Percentiles rank a stretch among this genome's conserved stretches.
These are phyloP conservation scores for Corymbia citriodora DNA, from an alignment of 441 rosid genomes.

Conservation along the genomic window DNA sequence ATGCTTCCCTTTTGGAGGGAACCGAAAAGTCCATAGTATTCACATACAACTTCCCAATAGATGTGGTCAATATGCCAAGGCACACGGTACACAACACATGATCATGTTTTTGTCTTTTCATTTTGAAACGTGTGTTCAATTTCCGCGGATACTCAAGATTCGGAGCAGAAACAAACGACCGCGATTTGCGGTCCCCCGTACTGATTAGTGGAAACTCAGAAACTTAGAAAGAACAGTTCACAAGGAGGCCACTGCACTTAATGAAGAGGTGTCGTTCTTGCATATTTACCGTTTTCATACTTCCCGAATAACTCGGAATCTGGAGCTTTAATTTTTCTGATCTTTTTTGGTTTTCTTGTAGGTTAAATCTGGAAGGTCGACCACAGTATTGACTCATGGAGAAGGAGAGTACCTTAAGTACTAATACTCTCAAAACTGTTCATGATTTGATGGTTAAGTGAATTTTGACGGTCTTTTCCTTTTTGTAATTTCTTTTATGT, in stretches of 20 bases:
- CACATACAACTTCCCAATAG: neutral
- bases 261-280: neutral
- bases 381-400: neutral
- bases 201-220: neutral
- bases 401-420: neutral
- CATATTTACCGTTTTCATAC: neutral
- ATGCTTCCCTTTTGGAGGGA: neutral
- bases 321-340: neutral
- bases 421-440: neutral
- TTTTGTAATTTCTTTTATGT: neutral
- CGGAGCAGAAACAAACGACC: neutral
- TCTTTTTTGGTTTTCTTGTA: neutral
- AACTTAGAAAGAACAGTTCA: neutral
- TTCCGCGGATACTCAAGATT: neutral
- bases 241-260: neutral
- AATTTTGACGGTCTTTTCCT: neutral
- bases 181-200: neutral
- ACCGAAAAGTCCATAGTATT: neutral
- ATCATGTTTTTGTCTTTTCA: neutral
- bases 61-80: neutral
- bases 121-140: neutral
- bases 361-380: neutral
- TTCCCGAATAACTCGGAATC: neutral
- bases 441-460: neutral
- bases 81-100: neutral